Evolutionary conservation across 2,329 filamentous ascomycete species (phyloP), one percentile per base, ranked within the genome.

Genomic region (Orbilia brochopaga): DNA sequence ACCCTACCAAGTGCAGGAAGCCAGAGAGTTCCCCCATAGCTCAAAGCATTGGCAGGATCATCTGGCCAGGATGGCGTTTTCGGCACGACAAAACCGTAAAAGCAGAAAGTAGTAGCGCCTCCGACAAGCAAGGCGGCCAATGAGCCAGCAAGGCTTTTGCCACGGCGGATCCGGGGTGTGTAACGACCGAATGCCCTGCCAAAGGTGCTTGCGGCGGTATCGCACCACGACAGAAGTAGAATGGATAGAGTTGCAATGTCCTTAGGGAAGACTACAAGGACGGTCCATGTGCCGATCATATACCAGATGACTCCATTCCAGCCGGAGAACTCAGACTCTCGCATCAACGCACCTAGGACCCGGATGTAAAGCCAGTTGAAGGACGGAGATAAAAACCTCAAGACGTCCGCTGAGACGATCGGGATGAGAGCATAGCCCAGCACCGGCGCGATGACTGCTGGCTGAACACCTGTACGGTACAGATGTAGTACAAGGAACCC

Each of bases 251-350:
- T 89, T 6, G 89, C 92, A 23, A 99, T 85, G 77, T 99, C 94
- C 81, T 97, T 99, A 74, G 92, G 91, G 79, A 95, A 91, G 79
- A 91, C 91, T 75, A 86, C 86, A 75, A 97, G 85, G 15, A 93
- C 91, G 32, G 88, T 84, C 87, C 92, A 97, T 27, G 92, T 88
- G 64, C 94, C 94, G 6, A 97, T 85, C 8, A 99, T 86, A 80
- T 97, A 99, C 83, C 90, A 97, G 75, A 99, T 95, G 75, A 97
- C 93, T 58, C 94, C 94, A 79, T 99, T 99, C 84, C 91, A 99
- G 57, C 92, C 91, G 53, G 88, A 85, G 76, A 93, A 96, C 81
- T 99, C 94, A 74, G 90, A 94, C 82, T 99, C 94, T 61, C 94
- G 90, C 94, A 99, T 99, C 76, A 99, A 83, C 0, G 92, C 91